These are phyloP conservation scores for Phytophthora brassicae DNA, from an alignment of 352 stramenopile species.

Conservation along the genomic window DNA sequence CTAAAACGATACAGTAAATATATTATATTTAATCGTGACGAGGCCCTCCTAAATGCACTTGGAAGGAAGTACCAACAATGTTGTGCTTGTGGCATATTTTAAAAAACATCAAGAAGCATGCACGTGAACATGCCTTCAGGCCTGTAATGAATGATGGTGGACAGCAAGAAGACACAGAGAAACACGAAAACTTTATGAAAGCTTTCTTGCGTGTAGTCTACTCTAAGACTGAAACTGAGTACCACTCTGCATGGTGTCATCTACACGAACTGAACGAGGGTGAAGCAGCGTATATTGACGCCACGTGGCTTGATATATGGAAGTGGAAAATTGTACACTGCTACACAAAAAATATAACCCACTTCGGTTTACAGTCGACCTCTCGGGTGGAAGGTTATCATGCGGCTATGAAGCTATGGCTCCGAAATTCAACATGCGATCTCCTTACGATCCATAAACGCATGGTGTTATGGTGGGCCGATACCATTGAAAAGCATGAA, in stretches of 20 bases:
- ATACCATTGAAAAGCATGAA: neutral
- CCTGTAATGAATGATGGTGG: neutral
- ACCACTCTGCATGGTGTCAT: neutral
- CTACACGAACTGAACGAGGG: neutral
- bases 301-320: neutral
- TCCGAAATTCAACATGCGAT: neutral
- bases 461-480: neutral
- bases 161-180: neutral
- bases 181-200: neutral
- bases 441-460: neutral
- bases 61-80: neutral
- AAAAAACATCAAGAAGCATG: neutral
- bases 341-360: neutral
- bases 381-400: neutral
- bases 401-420: neutral
- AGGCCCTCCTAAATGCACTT: neutral
- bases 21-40: no score
- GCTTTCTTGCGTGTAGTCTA: neutral
- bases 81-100: neutral
- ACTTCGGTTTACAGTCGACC: neutral
- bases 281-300: neutral
- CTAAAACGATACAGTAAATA: no score
- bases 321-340: neutral
- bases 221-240: neutral
- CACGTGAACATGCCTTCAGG: neutral